phyloP scores from a whole-genome alignment of 208 protist species.

The Crithidia thermophila region DNA sequence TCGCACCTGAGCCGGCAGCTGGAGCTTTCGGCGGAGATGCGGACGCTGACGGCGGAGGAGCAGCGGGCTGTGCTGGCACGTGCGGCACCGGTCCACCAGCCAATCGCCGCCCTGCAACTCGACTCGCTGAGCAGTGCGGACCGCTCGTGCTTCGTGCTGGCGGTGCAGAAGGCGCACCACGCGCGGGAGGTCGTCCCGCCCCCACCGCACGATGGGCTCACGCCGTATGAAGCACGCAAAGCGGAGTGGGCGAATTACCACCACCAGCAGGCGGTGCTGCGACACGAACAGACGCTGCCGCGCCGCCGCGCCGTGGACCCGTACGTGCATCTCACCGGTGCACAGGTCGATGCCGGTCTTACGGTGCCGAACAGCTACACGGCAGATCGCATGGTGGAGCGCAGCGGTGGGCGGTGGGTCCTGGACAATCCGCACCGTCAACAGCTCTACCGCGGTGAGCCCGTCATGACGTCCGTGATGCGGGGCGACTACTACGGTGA shows the following conservation, averaged over 20 bases:
- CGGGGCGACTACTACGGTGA: slow-evolving; percentile 70
- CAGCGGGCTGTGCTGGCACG: slow-evolving; percentile 6
- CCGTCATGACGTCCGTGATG: slow-evolving; percentile 81
- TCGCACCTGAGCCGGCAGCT: slow-evolving; percentile 51
- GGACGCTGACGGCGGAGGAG: slow-evolving; percentile 9
- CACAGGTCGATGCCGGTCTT: slow-evolving; percentile 38
- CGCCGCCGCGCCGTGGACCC: slow-evolving; percentile 59
- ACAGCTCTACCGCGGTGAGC: slow-evolving; percentile 63
- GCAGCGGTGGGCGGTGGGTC: slow-evolving; percentile 43
- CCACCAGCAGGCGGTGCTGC: slow-evolving; percentile 56
- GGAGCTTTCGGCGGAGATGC: slow-evolving; percentile 46
- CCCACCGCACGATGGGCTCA: slow-evolving; percentile 10
- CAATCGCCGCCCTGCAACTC: neutral
- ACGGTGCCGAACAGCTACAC: slow-evolving; percentile 54
- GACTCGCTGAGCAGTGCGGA: slow-evolving; percentile 14
- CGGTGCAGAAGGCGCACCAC: slow-evolving; percentile 42
- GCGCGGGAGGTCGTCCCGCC: slow-evolving; percentile 14
- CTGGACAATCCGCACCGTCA: slow-evolving; percentile 77
- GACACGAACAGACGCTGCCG: slow-evolving; percentile 72
- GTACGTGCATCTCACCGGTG: slow-evolving; percentile 57
- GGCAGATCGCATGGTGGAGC: slow-evolving; percentile 37
- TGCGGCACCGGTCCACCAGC: slow-evolving; percentile 9
- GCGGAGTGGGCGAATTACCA: slow-evolving; percentile 35
- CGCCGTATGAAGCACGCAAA: slow-evolving; percentile 8
- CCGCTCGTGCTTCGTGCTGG: slow-evolving; percentile 53